phyloP scores from a whole-genome alignment of 805 yeast genomes.

The Cyberlindnera samutprakarnensis region DNA sequence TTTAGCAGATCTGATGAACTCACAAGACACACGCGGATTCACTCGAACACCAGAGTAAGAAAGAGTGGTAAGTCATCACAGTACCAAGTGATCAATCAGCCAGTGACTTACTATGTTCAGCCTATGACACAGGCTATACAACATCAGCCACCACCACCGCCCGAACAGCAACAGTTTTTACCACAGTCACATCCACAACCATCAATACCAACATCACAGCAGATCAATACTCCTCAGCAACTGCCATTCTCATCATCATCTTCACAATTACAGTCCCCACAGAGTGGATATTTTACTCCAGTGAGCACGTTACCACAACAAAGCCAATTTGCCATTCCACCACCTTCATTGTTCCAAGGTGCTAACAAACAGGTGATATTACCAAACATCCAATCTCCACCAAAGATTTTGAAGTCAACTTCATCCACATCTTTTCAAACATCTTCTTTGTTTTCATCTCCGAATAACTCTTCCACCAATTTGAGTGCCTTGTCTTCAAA shows the following conservation, averaged over 20 bases:
- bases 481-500: conserved; percentile 21
- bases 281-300: conserved; percentile 1
- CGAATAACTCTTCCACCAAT: conserved; percentile 19
- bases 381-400: conserved; percentile 23
- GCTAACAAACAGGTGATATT: conserved; percentile 14
- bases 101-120: conserved; percentile 21
- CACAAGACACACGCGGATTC: conserved; percentile 80
- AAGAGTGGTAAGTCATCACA: conserved; percentile 28
- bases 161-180: neutral
- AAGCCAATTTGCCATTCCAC: conserved; percentile 7
- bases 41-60: conserved; percentile 48
- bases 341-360: conserved; percentile 14
- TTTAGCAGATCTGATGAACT: conserved; percentile 80
- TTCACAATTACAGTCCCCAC: conserved; percentile 1
- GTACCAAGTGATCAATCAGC: conserved; percentile 15
- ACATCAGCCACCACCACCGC: conserved; percentile 4
- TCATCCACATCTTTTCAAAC: conserved; percentile 21
- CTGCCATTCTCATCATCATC: conserved; percentile 2
- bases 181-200: neutral
- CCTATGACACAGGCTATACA: conserved; percentile 8
- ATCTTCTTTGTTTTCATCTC: conserved; percentile 17
- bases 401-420: conserved; percentile 21
- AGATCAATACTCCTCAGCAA: conserved; percentile 3
- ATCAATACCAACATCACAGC: neutral
- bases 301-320: conserved; percentile 2